Base-by-base conservation (phyloP, 345 rosid genomes). In the Zanthoxylum bungeanum region DNA sequence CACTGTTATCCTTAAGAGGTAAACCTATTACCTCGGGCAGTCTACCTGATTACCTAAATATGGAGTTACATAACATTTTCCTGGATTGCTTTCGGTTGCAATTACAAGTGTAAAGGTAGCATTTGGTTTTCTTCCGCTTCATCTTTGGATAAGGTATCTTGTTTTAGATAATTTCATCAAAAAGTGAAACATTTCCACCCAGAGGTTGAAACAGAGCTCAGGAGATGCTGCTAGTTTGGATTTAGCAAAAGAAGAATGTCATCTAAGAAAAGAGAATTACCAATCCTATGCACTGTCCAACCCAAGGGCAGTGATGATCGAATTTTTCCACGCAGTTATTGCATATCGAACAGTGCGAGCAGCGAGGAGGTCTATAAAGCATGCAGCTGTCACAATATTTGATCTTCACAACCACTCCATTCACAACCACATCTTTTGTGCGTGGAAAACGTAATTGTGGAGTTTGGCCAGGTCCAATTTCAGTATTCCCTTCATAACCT, bases 221-320 rank as follows among this genome's bases (percentile, higher is more conserved):
- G n/a, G n/a, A n/a, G n/a, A n/a, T n/a, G n/a, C n/a, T n/a, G n/a
- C n/a, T n/a, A n/a, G n/a, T n/a, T n/a, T n/a, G n/a, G n/a, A n/a
- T n/a, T n/a, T n/a, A n/a, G n/a, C n/a, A n/a, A n/a, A n/a, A 46
- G 53, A 4, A 62, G 11, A 31, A 60, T 53, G 36, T 70, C 50
- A 70, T 16, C 9, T 10, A 16, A 64, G 60, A 78, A 68, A 76
- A 40, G 50, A 40, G 21, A 21, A 73, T 85, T 91, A 95, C 99
- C 93, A 86, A 69, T 81, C 99, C 98, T 68, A 96, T 88, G 81
- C 99, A 96, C 64, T 96, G 99, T 68, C 99, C 98, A 84, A 96
- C 96, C 99, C 99, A 96, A 82, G 99, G 98, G 81, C 99, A 96
- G 78, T 96, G 99, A 72, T 96, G 99, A 67, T 96, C 99, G 62